Base-by-base conservation (phyloP, 306 rosid species). In the Vigna angularis region DNA sequence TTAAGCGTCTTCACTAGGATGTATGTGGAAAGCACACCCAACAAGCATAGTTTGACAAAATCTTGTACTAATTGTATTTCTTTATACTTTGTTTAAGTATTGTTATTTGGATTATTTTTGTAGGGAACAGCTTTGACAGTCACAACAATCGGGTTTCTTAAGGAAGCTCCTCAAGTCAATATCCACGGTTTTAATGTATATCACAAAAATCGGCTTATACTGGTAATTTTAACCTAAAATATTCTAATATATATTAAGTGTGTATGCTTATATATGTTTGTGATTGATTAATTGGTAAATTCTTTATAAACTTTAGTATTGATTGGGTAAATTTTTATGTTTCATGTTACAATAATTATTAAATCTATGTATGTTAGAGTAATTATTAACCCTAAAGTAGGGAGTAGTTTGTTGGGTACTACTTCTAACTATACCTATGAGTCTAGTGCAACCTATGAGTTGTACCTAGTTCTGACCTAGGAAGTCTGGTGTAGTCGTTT, bases 191-290 rank as follows among this genome's bases (percentile, higher is more conserved):
- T 95, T 84, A 92, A 91, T 72, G 87, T 95, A 70, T 93, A 95
- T 88, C 96, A 95, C 86, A 95, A 93, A 84, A 91, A 93, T 81
- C 97, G 99, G 77, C 83, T 95, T 68, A 95, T 95, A 78, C 79
- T 88, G 90, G 99, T 93, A 84, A 86, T 77, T 78, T 4, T 57
- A 32, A 34, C 20, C 24, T 66, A 57, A 74, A 74, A 22, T 36
- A 24, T 76, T 38, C 9, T 61, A 50, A 48, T 30, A 30, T 30
- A 30, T 30, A 30, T 30, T 30, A 30, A 30, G 34, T 30, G 4
- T 38, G 3, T 40, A 40, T 40, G 11, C 8, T 1, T 40, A 8
- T 55, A 0, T 18, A 74, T 28, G 15, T 15, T 15, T 5, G 42
- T 69, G 28, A 50, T 72, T 52, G 34, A 64, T 71, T 73, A 30